Conservation (phyloP, 2,329 filamentous ascomycete species). For the Endothia cerciana region DNA sequence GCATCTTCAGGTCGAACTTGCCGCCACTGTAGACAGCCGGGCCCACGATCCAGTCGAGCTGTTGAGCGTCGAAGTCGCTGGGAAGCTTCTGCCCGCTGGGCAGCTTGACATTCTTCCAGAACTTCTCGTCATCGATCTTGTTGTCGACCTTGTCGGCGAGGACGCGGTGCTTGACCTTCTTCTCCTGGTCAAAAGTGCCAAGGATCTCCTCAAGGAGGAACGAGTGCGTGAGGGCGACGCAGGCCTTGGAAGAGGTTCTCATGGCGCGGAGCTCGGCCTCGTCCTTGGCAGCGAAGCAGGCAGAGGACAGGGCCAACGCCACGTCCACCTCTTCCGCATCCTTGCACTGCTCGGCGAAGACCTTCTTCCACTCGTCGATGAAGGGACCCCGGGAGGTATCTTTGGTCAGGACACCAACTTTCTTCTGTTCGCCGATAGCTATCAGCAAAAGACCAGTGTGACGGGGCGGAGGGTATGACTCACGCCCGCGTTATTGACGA, state of each 20-base stretch:
- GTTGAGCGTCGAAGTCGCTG: conserved; percentile 80
- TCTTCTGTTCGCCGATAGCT: conserved; percentile 63
- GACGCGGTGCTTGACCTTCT: conserved; percentile 89
- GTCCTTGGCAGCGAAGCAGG: conserved; percentile 90
- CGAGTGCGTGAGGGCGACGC: conserved; percentile 90
- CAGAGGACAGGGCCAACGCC: conserved; percentile 75
- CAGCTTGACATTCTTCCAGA: conserved; percentile 80
- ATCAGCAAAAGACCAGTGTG: conserved; percentile 5
- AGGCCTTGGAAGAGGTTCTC: conserved; percentile 91
- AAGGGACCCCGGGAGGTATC: conserved; percentile 86
- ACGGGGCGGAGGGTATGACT: conserved; percentile 42
- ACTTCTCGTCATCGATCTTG: conserved; percentile 92
- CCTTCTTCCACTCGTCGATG: conserved; percentile 93
- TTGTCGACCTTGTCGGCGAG: conserved; percentile 86
- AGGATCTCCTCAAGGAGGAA: conserved; percentile 99
- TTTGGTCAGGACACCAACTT: conserved; percentile 85
- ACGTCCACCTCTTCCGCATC: conserved; percentile 90
- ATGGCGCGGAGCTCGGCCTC: conserved; percentile 92
- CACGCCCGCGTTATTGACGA: conserved; percentile 86
- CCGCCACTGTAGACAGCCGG: conserved; percentile 94
- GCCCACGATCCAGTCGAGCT: conserved; percentile 92
- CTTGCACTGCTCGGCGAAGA: conserved; percentile 76
- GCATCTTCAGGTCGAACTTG: conserved; percentile 87
- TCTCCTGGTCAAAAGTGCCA: conserved; percentile 90
- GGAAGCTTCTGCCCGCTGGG: conserved; percentile 77